These are phyloP conservation scores for Rhizophagus sp. DNA, from an alignment of 192 early-diverging fungal genomes.

Conservation along the genomic window DNA sequence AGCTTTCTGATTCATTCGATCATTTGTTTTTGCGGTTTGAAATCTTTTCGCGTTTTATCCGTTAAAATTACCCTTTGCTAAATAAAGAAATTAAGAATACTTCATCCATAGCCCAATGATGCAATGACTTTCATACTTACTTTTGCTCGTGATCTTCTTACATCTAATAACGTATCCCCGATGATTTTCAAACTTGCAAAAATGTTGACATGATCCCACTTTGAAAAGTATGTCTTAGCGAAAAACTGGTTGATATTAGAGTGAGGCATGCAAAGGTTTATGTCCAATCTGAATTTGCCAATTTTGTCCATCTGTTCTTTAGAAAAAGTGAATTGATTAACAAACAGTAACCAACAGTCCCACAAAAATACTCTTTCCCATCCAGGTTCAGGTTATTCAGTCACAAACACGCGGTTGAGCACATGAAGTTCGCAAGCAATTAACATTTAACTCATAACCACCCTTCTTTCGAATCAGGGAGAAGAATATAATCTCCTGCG, in stretches of 20 bases:
- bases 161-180: too few relatives aligned
- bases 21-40: too few relatives aligned
- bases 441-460: too few relatives aligned
- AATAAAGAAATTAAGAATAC: too few relatives aligned
- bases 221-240: not conserved
- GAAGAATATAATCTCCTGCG: not conserved
- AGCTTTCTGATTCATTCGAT: too few relatives aligned
- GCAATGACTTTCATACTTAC: too few relatives aligned
- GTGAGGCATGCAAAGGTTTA: slow-evolving; percentile 8
- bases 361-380: not conserved
- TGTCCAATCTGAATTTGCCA: not conserved
- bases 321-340: not conserved
- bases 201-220: not conserved
- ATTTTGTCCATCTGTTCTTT: not conserved
- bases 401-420: slow-evolving; percentile 16
- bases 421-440: slow-evolving; percentile 20
- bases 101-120: not conserved
- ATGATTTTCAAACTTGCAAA: not conserved
- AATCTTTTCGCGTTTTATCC: too few relatives aligned
- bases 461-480: too few relatives aligned
- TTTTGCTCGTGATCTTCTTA: too few relatives aligned
- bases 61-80: too few relatives aligned
- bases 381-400: slow-evolving; percentile 6
- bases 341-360: not conserved
- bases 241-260: slow-evolving; percentile 21